These are phyloP conservation scores for Naganishia randhawae DNA, from an alignment of 768 basidiomycete genomes.

Conservation along the genomic window DNA sequence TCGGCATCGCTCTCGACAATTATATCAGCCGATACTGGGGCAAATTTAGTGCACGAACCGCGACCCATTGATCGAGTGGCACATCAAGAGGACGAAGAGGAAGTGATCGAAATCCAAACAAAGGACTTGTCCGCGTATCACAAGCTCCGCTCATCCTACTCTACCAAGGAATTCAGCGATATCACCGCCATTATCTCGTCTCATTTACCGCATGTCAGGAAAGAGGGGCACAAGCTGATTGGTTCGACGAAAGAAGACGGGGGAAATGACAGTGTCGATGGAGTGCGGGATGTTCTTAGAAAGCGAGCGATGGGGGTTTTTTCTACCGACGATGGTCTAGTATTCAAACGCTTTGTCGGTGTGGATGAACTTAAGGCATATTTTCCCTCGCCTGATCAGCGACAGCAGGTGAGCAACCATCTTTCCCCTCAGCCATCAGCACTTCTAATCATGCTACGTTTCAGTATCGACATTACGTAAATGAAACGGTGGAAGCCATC, in stretches of 20 bases:
- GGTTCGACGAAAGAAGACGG: background rate
- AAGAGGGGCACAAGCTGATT: background rate
- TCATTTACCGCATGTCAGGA: background rate
- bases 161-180: constrained; percentile 15
- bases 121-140: constrained; percentile 11
- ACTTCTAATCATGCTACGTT: background rate
- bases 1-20: background rate
- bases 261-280: background rate
- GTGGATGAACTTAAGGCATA: constrained; percentile 26
- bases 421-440: background rate
- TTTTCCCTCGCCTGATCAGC: constrained; percentile 23
- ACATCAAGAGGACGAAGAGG: background rate
- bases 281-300: background rate
- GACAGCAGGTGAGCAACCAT: constrained; percentile 12
- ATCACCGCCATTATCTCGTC: constrained; percentile 1
- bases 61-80: background rate
- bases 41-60: background rate
- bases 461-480: constrained; percentile 34
- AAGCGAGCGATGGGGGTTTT: background rate
- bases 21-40: background rate
- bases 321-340: constrained; percentile 2
- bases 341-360: constrained; percentile 4
- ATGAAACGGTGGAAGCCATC: constrained; percentile 31
- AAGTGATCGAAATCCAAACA: constrained; percentile 8
- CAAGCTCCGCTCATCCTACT: background rate